These are phyloP conservation scores for Nannochloris sp. DNA, from an alignment of 139 green algal species.

Conservation along the genomic window DNA sequence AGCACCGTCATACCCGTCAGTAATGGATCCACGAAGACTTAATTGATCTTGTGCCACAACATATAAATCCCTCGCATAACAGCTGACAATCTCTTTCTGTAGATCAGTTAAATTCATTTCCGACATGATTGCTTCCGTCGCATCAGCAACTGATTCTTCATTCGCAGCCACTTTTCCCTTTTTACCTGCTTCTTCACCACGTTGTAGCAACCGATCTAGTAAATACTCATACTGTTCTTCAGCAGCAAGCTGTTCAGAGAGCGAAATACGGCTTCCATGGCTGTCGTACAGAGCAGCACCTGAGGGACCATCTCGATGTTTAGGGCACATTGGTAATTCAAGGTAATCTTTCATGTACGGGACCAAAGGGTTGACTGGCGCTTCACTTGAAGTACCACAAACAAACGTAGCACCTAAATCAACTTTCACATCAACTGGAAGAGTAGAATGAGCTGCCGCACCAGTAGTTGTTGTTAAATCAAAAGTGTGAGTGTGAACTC, in stretches of 20 bases:
- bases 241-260: background rate
- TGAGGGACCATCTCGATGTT: background rate
- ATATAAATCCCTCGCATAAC: conserved; percentile 16
- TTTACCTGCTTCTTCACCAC: background rate
- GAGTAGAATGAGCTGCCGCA: background rate
- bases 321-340: conserved; percentile 13
- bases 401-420: conserved; percentile 26
- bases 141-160: background rate
- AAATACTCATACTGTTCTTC: background rate
- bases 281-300: conserved; percentile 8
- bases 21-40: conserved; percentile 12
- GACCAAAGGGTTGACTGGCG: conserved; percentile 23
- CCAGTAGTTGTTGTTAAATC: too few relatives aligned
- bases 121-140: background rate
- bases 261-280: background rate
- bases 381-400: conserved; percentile 6
- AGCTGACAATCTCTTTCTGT: conserved; percentile 1
- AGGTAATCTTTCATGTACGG: conserved; percentile 3
- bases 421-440: background rate
- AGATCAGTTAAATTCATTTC: background rate
- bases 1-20: conserved; percentile 5
- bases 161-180: too few relatives aligned
- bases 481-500: conserved; percentile 16
- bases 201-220: background rate
- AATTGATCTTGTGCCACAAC: conserved; percentile 3